Base-by-base conservation (phyloP, 2,329 filamentous ascomycete genomes). In the Grosmannia huntii region DNA sequence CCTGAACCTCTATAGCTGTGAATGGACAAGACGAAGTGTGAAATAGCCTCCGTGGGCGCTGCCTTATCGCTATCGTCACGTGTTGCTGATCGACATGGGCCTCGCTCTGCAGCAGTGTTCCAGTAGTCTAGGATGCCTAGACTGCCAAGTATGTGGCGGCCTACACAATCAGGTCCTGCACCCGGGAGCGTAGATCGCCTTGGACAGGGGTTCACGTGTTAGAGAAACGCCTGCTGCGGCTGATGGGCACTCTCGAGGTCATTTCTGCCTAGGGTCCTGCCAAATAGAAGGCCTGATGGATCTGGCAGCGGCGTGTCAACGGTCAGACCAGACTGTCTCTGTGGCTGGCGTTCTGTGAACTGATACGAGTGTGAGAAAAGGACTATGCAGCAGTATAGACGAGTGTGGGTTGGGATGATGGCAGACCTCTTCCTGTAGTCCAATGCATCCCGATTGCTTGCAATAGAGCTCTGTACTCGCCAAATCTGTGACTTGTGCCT, bases 141-240 rank as follows among this genome's bases (percentile, higher is more conserved):
- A n/a, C n/a, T n/a, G n/a, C n/a, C n/a, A 60, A 56, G 44, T 50
- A 27, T 1, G 55, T 21, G 1, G 53, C 36, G 1, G 61, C 64
- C 57, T 63, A 59, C 11, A 65, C 58, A 7, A 66, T 61, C 16
- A 64, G 60, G 9, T 62, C 62, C 56, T 78, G 72, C 1, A 77
- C 65, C 1, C 73, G 73, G 77, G 77, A 5, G 75, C 68, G 61
- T 81, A 76, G 6, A 78, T 71, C 19, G 81, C 63, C 61, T 80
- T 81, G 56, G 76, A 72, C 23, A 81, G 51, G 64, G 77, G 60
- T 81, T 76, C 48, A 81, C 72, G 59, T 80, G 79, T 23, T 75
- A 70, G 0, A 79, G 66, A 55, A 76, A 80, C 1, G 69, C 67
- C 61, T 79, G 61, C 61, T 60, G 62, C 2, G 67, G 62, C 11